A percentile compares a stretch with the other conserved stretches of the same genome.
These are phyloP conservation scores for Nicotiana obtusifolia DNA, from an alignment of 257 asterid species.

Conservation along the genomic window DNA sequence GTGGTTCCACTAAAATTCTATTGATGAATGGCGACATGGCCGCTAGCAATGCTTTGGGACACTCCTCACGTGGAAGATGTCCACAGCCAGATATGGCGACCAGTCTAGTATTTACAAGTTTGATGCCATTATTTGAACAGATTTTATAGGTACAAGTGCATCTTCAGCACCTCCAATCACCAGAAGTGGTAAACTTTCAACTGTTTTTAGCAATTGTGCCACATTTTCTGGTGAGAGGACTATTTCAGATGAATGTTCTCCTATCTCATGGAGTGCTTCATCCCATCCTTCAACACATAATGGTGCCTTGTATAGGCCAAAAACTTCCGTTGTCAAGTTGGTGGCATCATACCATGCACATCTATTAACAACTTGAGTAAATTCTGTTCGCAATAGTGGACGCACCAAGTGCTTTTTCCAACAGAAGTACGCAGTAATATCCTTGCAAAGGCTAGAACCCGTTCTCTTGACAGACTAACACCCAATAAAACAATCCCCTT, in stretches of 20 bases:
- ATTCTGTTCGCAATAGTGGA: constrained; percentile 83
- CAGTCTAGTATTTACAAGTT: constrained; percentile 70
- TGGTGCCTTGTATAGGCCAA: constrained; percentile 84
- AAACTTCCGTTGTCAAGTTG: constrained; percentile 70
- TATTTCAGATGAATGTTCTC: constrained; percentile 70
- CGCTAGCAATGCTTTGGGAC: constrained; percentile 90
- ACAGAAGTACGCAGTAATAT: constrained; percentile 79
- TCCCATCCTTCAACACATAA: constrained; percentile 90
- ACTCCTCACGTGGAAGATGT: constrained; percentile 98
- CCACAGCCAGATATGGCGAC: constrained; percentile 95
- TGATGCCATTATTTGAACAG: constrained; percentile 81
- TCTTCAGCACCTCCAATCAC: constrained; percentile 90
- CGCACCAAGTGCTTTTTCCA: constrained; percentile 82
- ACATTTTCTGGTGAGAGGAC: constrained; percentile 61
- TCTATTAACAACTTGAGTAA: constrained; percentile 86
- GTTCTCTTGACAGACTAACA: constrained; percentile 76
- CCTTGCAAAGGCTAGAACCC: constrained; percentile 90
- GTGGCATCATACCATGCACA: constrained; percentile 95
- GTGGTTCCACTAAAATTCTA: constrained; percentile 47
- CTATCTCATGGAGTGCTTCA: constrained; percentile 86
- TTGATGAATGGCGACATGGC: constrained; percentile 78
- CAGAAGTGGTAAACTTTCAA: constrained; percentile 65
- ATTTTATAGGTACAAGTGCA: constrained; percentile 66
- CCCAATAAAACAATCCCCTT: constrained; percentile 75
- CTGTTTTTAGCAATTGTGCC: constrained; percentile 58